Base-by-base conservation (phyloP, 208 protist genomes). In the Naegleria gruberi region DNA sequence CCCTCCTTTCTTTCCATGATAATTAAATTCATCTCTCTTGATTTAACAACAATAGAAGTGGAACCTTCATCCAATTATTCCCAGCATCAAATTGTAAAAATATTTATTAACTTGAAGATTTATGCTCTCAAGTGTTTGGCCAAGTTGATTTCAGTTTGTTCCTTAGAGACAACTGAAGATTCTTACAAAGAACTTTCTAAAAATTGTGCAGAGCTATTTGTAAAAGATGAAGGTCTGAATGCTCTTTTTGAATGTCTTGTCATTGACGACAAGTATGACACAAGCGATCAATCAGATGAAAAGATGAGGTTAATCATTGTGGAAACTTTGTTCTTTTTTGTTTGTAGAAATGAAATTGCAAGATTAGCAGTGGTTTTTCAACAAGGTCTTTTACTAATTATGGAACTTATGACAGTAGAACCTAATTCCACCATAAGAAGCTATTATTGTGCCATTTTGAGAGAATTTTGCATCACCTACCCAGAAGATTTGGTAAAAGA, bases 361-460 rank as follows among this genome's bases (percentile, higher is more conserved):
- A 47, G 44, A 55, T 40, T 87, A 40, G 83, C 83, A 2, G 23
- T 87, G 4, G 43, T 87, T 19, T 44, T 87, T n/a, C 83, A 55
- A 55, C 34, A 55, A n/a, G 83, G 83, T 57, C 40, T 87, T 5
- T 7, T 15, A 37, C 6, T 40, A 17, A 34, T 87, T 55, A 55
- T 55, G 26, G 42, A 55, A 12, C 55, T 30, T 40, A 30, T 87
- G 23, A 37, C 34, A 8, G 7, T 41, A 12, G 83, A 87, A 40
- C 0, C 19, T 30, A 23, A 8, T 40, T 23, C 41, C 19, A 5
- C 40, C 7, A 55, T 87, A 34, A 87, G 83, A 55, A 87, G 83
- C 37, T 87, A 87, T 55, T 87, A 55, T 51, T 55, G 83, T 55
- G 83, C 83, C 2, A 87, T 87, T 44, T 51, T 87, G 55, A 87